Base-by-base conservation (phyloP, 1,139 yeast species). In the Candida labiduridarum region DNA sequence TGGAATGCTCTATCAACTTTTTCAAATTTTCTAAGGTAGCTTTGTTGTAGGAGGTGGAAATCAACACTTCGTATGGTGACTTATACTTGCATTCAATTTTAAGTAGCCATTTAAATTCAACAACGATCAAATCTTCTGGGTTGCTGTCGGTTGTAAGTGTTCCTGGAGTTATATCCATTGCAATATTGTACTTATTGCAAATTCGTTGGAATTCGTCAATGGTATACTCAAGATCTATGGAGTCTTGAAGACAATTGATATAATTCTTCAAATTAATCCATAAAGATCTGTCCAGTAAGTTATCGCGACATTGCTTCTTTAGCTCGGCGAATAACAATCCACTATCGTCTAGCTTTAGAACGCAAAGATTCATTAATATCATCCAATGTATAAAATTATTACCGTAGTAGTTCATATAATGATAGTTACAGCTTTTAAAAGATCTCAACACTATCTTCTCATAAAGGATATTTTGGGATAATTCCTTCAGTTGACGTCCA, bases 321-420 rank as follows among this genome's bases (percentile, higher is more conserved):
- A 52, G 35, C 10, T 36, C 14, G 1, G 18, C 7, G 6, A 31
- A 33, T 8, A 44, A n/a, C n/a, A 31, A 41, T 2, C 49, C 49
- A 18, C 48, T 42, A 16, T 50, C 52, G 12, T 41, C 47, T 22
- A 48, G 18, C 8, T 44, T 51, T 4, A 48, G 12, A 4, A 55
- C 47, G 15, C 43, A 34, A 12, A 9, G 12, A 35, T 56, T 56
- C 18, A 66, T 46, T 14, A 53, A 51, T 4, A 60, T 58, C 16
- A 67, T 51, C 79, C 79, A 76, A 29, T 63, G 56, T 12, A 74
- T 51, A 49, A 63, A 74, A 46, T 60, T 62, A 31, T 67, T 62
- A 2, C 74, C 80, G 48, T 76, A 72, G 56, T 76, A 76, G 56
- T 76, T 76, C 46, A 78, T 74, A 56, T 61, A 71, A 55, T 76